phyloP scores from a whole-genome alignment of 1,139 yeast genomes.

The Blastobotrys apis region DNA sequence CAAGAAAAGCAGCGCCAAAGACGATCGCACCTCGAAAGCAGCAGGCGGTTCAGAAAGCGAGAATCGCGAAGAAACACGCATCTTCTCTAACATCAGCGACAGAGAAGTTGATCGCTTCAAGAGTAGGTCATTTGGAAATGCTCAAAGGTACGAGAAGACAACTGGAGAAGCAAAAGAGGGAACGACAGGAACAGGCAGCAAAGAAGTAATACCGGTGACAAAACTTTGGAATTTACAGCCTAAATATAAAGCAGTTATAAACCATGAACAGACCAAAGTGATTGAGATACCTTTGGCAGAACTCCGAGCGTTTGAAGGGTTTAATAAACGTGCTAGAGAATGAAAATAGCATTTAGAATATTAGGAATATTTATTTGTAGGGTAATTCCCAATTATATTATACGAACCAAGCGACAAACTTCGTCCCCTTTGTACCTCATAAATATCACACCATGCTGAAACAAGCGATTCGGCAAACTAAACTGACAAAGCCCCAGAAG shows the following conservation, averaged over 20 bases:
- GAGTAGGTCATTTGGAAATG: slow-evolving; percentile 94
- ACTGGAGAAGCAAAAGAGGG: slow-evolving; percentile 52
- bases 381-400: too few relatives aligned
- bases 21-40: slow-evolving; percentile 65
- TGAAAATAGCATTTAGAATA: too few relatives aligned
- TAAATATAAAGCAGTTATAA: not conserved
- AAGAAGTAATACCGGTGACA: slow-evolving; percentile 1
- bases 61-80: slow-evolving; percentile 58
- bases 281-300: not conserved
- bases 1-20: slow-evolving; percentile 73
- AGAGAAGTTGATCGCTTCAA: slow-evolving; percentile 77
- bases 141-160: slow-evolving; percentile 89
- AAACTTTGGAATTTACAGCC: too few relatives aligned
- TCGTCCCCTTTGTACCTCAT: not conserved
- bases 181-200: slow-evolving; percentile 14
- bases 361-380: not conserved
- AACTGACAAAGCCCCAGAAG: slow-evolving; percentile 31
- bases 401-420: not conserved
- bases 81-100: slow-evolving; percentile 68
- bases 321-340: not conserved
- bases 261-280: not conserved
- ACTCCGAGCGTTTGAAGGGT: slow-evolving; percentile 1
- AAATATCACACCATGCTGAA: too few relatives aligned
- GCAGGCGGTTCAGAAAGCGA: slow-evolving; percentile 38
- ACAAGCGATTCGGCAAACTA: slow-evolving; percentile 22